A percentile compares a stretch with the other conserved stretches of the same genome.
Conservation (phyloP, 2,329 filamentous ascomycete genomes). For the Escovopsis sp. region DNA sequence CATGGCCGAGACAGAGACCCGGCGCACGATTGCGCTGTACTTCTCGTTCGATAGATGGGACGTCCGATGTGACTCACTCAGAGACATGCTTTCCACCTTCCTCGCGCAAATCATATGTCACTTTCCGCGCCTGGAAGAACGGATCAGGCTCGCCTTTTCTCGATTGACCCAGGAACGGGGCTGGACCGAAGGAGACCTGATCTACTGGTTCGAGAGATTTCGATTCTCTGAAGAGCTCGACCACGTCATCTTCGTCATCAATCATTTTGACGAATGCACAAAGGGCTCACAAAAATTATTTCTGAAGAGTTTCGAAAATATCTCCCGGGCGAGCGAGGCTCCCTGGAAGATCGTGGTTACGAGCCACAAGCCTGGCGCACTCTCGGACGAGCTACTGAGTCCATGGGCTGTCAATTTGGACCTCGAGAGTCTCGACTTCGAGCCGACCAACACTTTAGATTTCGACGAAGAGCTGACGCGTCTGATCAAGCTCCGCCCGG, state of each 20-base stretch:
- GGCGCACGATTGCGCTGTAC: constrained; percentile 4
- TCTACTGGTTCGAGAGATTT: constrained; percentile 6
- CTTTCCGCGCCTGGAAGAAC: constrained; percentile 1
- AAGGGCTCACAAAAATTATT: constrained; percentile 6
- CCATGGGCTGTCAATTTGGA: constrained; percentile 4
- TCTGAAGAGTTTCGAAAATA: constrained; percentile 4
- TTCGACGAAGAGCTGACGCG: constrained; percentile 1
- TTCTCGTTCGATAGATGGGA: constrained; percentile 6
- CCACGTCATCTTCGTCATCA: constrained; percentile 6
- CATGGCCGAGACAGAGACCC: neutral
- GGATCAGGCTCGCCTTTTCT: constrained; percentile 2
- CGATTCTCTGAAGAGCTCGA: constrained; percentile 4
- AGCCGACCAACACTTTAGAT: neutral
- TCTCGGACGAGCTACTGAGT: constrained; percentile 2
- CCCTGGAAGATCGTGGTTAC: constrained; percentile 6
- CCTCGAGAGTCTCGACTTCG: neutral
- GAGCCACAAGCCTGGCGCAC: constrained; percentile 4
- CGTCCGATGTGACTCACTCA: constrained; percentile 4
- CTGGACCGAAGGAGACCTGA: constrained; percentile 6
- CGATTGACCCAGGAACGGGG: constrained; percentile 4
- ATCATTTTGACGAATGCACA: constrained; percentile 6
- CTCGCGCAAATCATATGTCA: constrained; percentile 5
- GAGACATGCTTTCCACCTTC: constrained; percentile 6
- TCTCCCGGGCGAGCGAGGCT: constrained; percentile 3
- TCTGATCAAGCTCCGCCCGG: constrained; percentile 4